Base-by-base conservation (phyloP, 306 rosid genomes). In the Cicer yamashitae region DNA sequence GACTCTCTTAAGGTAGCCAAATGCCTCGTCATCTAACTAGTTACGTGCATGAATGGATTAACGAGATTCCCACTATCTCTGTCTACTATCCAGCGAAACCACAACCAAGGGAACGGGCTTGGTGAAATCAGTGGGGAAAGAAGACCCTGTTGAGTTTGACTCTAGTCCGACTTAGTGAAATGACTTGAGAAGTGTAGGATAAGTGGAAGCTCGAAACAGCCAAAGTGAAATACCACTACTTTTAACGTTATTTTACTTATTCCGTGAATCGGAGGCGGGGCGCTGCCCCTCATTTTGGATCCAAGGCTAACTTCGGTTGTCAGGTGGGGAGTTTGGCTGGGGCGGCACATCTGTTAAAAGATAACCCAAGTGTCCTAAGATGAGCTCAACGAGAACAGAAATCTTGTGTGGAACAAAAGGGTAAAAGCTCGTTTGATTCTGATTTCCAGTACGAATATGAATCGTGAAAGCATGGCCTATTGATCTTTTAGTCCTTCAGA, bases 101-200 rank as follows among this genome's bases (percentile, higher is more conserved):
- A 22, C 25, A 22, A 0, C 25, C 25, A 22, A 22, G 25, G 25
- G 25, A 22, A 22, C 2, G 25, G 25, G 2, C 2, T 22, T 22
- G 25, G 25, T 2, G 34, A 8, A 63, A 63, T 63, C 50, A 63
- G 50, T 34, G 8, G 69, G 69, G 34, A 63, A 14, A 63, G 69
- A 63, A 63, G 48, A 63, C 69, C 69, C 34, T 39, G 50, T 63
- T 62, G 68, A 62, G 68, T 48, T 62, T 62, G 48, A 62, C 68
- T 38, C 68, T 62, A 64, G 47, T 62, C 68, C 7, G 67, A 61
- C 46, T 34, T 61, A 37, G 46, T 61, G 46, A 61, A 61, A 75
- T 75, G 73, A 77, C 69, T 77, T 77, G 70, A 68, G 76, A 68
- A 63, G 76, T 77, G 81, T 69, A 69, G 70, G 81, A 77, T 69